Evolutionary conservation across 2,329 filamentous ascomycete genomes (phyloP), one percentile per base, ranked within the genome.

Genomic region (Ceratocystis destructans): DNA sequence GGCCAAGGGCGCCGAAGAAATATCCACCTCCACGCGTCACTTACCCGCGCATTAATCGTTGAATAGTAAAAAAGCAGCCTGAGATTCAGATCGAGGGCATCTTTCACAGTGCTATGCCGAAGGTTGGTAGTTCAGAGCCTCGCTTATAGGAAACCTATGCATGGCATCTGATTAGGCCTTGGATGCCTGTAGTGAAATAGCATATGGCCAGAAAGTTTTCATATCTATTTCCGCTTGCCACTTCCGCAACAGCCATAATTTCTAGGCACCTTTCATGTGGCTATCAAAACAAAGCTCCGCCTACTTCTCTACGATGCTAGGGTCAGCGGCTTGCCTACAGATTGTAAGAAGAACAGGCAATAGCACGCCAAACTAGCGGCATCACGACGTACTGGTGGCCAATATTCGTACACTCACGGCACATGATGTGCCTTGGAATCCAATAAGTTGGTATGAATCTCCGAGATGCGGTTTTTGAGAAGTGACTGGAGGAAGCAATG

Each of bases 251-350:
- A n/a, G 15, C 33, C 5, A 57, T 17, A n/a, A 5, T 12, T 31
- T 7, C 8, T 10, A 17, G 1, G 1, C 8, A 3, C 15, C 25
- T 33, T 22, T 4, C 25, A 4, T 28, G 22, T 63, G 61, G 12
- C 25, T 5, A 10, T 31, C 44, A 64, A 64, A 41, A 17, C 15
- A 33, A 72, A 72, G 61, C 69, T 78, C 15, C 61, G 72, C 65
- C 73, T 80, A 48, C 71, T 80, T 22, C 78, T 78, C 7, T 81
- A 76, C 76, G 78, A 46, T 71, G 80, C 70, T 71, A 74, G 48
- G 73, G 76, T 33, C 79, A 80, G 70, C 75, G 79, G 15, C 70
- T 79, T 12, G 75, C 76, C 2, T 81, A 79, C 68, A 77, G 77
- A 17, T 81, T 79, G 79, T 73, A 75, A 50, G 65, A 70, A 12